A percentile compares a stretch with the other conserved stretches of the same genome.
Evolutionary conservation across 1,284 basidiomycete genomes (phyloP).

Genomic region (Coniophora puteana): DNA sequence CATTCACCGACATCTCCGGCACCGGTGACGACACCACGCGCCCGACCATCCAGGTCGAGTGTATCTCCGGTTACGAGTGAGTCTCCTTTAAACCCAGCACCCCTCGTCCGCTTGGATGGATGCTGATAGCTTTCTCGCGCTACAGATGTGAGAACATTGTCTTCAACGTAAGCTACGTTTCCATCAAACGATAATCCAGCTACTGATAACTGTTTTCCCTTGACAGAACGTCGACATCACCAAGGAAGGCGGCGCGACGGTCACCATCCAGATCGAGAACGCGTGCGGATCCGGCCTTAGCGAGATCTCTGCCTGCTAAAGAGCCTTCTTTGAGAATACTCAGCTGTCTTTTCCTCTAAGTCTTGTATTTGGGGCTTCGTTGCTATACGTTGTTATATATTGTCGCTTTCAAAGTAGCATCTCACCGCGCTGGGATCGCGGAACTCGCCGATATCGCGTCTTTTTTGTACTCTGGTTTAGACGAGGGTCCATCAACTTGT

Average conservation of each 20-base stretch:
- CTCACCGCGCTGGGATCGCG: too few relatives aligned
- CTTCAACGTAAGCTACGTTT: slow-evolving; percentile 9
- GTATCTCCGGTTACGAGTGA: slow-evolving; percentile 15
- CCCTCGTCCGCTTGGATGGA: neutral
- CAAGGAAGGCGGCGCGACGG: slow-evolving; percentile 4
- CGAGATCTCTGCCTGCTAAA: slow-evolving; percentile 12
- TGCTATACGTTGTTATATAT: too few relatives aligned
- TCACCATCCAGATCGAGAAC: slow-evolving; percentile 12
- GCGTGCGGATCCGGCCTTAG: slow-evolving; percentile 14
- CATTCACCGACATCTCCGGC: slow-evolving; percentile 15
- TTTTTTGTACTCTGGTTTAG: too few relatives aligned
- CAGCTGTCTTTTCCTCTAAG: too few relatives aligned
- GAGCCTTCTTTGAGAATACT: neutral
- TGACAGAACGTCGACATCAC: slow-evolving; percentile 1
- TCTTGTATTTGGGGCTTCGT: too few relatives aligned
- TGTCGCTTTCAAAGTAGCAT: too few relatives aligned
- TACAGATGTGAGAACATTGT: neutral
- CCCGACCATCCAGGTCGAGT: slow-evolving; percentile 15
- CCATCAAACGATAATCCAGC: slow-evolving; percentile 1
- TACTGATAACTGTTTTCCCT: neutral
- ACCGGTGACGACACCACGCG: slow-evolving; percentile 16
- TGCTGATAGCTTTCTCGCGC: neutral
- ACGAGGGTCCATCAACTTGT: too few relatives aligned
- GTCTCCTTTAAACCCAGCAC: neutral
- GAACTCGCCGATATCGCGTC: too few relatives aligned